phyloP scores from a whole-genome alignment of 352 stramenopile genomes.

The Phytopythium delawarense region DNA sequence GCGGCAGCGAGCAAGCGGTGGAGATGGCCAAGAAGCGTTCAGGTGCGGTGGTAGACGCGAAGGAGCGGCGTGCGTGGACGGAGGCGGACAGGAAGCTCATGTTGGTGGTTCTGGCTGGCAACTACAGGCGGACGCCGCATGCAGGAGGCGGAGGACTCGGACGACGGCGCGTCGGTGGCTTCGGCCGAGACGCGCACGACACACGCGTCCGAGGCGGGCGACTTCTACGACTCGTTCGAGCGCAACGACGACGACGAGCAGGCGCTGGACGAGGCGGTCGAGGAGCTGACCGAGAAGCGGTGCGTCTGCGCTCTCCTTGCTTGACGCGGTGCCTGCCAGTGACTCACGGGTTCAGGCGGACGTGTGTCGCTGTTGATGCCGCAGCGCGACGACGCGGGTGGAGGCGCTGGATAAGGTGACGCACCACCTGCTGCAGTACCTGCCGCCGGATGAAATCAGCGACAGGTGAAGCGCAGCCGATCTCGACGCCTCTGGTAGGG shows the following conservation, averaged over 20 bases:
- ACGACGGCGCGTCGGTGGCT: conserved; percentile 61
- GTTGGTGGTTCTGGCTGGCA: conserved; percentile 3
- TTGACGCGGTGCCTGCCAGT: background rate
- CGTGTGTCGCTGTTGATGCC: background rate
- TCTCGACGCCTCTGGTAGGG: background rate
- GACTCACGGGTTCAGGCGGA: conserved; percentile 1
- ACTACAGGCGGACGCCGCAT: conserved; percentile 42
- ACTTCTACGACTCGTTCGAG: conserved; percentile 66
- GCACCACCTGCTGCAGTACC: conserved; percentile 57
- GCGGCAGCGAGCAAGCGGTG: background rate
- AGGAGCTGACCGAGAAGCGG: conserved; percentile 78
- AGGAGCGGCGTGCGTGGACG: too few relatives aligned
- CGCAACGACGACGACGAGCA: conserved; percentile 61
- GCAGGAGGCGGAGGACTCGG: conserved; percentile 63
- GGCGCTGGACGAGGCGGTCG: conserved; percentile 65
- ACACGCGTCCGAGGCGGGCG: conserved; percentile 54
- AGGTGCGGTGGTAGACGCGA: conserved; percentile 23
- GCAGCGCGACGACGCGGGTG: conserved; percentile 67
- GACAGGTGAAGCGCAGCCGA: conserved; percentile 42
- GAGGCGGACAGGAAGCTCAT: background rate
- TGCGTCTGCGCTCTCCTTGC: conserved; percentile 8
- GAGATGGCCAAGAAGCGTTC: conserved; percentile 65
- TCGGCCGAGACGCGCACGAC: conserved; percentile 67
- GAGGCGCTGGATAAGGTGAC: conserved; percentile 67
- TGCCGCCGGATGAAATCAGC: conserved; percentile 57